Evolutionary conservation across 1,284 basidiomycete genomes (phyloP), one percentile per base, ranked within the genome.

Genomic region (Ganoderma multipileum): DNA sequence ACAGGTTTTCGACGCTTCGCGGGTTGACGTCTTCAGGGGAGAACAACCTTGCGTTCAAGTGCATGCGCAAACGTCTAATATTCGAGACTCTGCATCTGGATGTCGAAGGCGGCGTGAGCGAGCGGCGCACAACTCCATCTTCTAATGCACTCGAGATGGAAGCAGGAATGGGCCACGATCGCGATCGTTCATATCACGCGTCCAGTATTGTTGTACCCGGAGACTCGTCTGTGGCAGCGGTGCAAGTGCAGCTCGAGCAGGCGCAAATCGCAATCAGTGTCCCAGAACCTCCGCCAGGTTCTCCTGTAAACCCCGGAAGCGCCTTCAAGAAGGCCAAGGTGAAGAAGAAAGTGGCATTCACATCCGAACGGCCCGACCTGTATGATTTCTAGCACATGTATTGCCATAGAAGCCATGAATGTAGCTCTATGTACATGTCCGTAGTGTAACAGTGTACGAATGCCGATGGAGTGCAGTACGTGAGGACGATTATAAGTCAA

Each of bases 1-100:
- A 92, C 76, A 91, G 86, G 75, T 90, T 88, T 72, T 97, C 93
- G 23, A 85, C 86, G 4, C 83, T 97, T 57, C 91, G 94, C 20
- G 95, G 94, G 12, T 81, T 95, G 57, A 85, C 85, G 2, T 84
- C 87, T 60, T 87, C 83, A 60, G 83, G 83, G 33, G 96, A 98
- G 80, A 98, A 99, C 80, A 98, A 99, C 76, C 86, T 99, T 20
- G 96, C 94, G 7, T 99, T 99, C 87, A 95, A 93, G 79, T 94
- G 96, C 75, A 97, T 92, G 76, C 85, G 97, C 70, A 96, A 95
- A 78, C 83, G 94, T 47, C 84, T 98, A 61, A 84, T 97, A 28
- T 89, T 99, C 72, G 97, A 99, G 82, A 98, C 96, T 28, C 83
- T 98, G 68, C 95, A 98, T 82, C 85, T 98, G 14, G 97, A 97